Evolutionary conservation across 129 eudicot genomes (phyloP), one percentile per base, ranked within the genome.

Genomic region (Gnaphalium uliginosum): DNA sequence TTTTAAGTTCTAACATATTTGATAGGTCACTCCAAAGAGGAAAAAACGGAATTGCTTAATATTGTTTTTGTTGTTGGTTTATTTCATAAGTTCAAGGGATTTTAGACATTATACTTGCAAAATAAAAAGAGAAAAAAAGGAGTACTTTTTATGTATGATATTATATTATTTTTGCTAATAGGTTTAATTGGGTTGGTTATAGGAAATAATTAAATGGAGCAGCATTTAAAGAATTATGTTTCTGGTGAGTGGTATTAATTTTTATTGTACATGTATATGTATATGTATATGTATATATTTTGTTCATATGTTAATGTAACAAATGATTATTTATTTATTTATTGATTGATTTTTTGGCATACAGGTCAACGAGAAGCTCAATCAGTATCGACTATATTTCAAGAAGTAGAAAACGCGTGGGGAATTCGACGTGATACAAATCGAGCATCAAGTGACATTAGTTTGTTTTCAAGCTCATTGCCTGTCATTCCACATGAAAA

Each of bases 401-500:
- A 24, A 81, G 80, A 74, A 73, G 82, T 84, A 71, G 90, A 87
- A 78, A 78, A 72, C 71, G 84, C 87, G 0, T 91, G 97, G 97
- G 76, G 77, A 18, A 74, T 84, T 46, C 95, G 76, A 23, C 77
- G 54, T 10, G 78, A 69, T 79, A 21, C 72, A 22, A 79, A 83
- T 81, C 87, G 85, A 69, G 77, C 89, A 22, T 82, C 96, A 74
- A 86, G 60, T 68, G 96, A 90, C 85, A 85, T 86, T 7, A 84
- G 89, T 79, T 81, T 93, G 81, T 93, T 93, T 83, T 93, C 96
- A 13, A 84, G 92, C 77, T 93, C 98, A 24, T 78, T 90, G 76
- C 96, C 98, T 30, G 92, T 82, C 78, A 84, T 88, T 76, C 81
- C 87, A 11, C 95, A 86, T 75, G 82, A 82, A 75, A 90, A 88